Base-by-base conservation (phyloP, 2,329 filamentous ascomycete species). In the Paecilomyces sp. region DNA sequence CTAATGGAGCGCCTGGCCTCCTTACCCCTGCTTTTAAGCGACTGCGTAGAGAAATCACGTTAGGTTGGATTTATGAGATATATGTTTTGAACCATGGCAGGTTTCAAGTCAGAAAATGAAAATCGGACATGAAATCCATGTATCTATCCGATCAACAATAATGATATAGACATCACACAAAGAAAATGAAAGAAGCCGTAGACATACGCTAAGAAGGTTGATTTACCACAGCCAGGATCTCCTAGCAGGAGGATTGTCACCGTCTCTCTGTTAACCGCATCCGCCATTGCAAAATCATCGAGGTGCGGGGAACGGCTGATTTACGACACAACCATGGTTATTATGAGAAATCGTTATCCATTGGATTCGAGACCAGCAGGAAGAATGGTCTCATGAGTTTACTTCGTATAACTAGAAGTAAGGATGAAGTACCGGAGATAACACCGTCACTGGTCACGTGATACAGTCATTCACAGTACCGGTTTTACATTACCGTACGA, bases 201-300 rank as follows among this genome's bases (percentile, higher is more conserved):
- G 52, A 80, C 83, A 70, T 76, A 86, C 82, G 84, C 83, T 62
- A 87, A 71, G 63, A 87, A 86, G 9, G 83, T 85, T 56, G 84
- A 84, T 72, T 87, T 87, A 60, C 85, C 85, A 54, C 85, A 83
- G 56, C 81, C 83, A 41, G 79, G 68, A 60, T 86, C 84, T 57
- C 85, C 85, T 2, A 87, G 75, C 15, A 87, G 74, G 6, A 87
- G 76, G 56, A 87, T 62, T 3, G 70, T 74, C 28, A 75, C 71
- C 18, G 67, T 67, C 47, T 55, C 28, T 34, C 41, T 55, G 36
- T 55, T 24, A 31, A 30, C 54, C 54, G 30, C 30, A 31, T 33
- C 54, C 24, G 28, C 54, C 24, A 30, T 30, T 30, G 28, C 11
- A 12, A 53, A 53, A 53, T 53, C 12, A 25, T 24, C 9, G 24